phyloP scores from a whole-genome alignment of 1,284 basidiomycete species.

The Tylopilus orsonianus region DNA sequence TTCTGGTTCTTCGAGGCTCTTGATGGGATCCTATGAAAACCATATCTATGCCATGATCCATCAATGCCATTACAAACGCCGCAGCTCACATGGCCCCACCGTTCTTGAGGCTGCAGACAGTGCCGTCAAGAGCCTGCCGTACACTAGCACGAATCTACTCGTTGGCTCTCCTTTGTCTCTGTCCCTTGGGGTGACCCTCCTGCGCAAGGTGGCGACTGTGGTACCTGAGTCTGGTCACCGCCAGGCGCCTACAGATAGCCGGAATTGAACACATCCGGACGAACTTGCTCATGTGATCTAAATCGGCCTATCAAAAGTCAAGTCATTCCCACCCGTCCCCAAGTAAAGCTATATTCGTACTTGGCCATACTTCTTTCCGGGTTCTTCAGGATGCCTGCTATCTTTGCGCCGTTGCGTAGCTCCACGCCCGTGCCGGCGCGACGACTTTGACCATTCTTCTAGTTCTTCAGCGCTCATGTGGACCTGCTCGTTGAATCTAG shows the following conservation, averaged over 20 bases:
- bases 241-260: not conserved
- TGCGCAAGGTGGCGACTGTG: not conserved
- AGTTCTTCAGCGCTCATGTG: not conserved
- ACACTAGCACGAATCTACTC: not conserved
- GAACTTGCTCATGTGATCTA: not conserved
- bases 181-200: too few relatives aligned
- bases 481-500: not conserved
- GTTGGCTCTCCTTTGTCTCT: too few relatives aligned
- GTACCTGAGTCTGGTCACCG: not conserved
- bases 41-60: not conserved
- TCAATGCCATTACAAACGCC: not conserved
- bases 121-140: not conserved
- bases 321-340: not conserved
- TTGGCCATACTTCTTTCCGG: not conserved
- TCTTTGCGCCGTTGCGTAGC: not conserved
- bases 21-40: not conserved
- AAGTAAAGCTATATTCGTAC: not conserved
- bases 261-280: not conserved
- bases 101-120: not conserved
- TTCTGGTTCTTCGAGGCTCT: conserved; percentile 4
- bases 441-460: not conserved
- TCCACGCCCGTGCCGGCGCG: not conserved
- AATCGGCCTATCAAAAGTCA: not conserved
- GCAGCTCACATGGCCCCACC: not conserved
- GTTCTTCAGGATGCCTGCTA: not conserved